These are phyloP conservation scores for Cercospora sp. DNA, from an alignment of 2,329 filamentous ascomycete species.

Conservation along the genomic window DNA sequence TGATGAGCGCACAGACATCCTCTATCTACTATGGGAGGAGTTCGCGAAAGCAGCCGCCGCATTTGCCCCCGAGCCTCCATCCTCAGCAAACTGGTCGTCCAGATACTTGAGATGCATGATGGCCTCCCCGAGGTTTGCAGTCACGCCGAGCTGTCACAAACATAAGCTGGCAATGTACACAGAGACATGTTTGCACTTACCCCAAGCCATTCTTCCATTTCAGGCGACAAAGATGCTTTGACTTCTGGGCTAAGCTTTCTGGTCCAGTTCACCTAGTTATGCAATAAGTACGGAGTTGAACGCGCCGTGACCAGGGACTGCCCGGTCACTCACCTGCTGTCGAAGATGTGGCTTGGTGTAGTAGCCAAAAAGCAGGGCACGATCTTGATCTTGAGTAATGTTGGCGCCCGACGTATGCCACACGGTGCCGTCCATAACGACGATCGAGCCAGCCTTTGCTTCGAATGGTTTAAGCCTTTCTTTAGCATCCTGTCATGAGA, in stretches of 20 bases:
- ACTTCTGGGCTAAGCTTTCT: constrained; percentile 15
- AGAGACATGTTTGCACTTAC: not conserved
- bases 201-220: constrained; percentile 9
- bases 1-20: not conserved
- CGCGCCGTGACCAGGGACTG: not conserved
- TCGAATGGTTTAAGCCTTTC: constrained; percentile 15
- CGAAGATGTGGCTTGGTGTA: constrained; percentile 1
- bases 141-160: not conserved
- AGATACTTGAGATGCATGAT: not conserved
- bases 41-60: not conserved
- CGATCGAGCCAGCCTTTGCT: constrained; percentile 18
- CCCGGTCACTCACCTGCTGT: not conserved
- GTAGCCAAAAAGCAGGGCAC: constrained; percentile 19
- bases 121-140: not conserved
- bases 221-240: constrained; percentile 9
- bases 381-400: constrained; percentile 15
- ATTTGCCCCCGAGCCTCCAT: not conserved
- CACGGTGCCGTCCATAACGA: constrained; percentile 21
- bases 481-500: not conserved
- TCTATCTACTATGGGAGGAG: not conserved
- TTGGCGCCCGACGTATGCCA: constrained; percentile 21
- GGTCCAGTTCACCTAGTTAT: constrained; percentile 21
- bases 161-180: not conserved
- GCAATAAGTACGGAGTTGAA: not conserved
- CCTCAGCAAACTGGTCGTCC: not conserved